phyloP scores from a whole-genome alignment of 805 yeast species.

The Metschnikowia shivogae region DNA sequence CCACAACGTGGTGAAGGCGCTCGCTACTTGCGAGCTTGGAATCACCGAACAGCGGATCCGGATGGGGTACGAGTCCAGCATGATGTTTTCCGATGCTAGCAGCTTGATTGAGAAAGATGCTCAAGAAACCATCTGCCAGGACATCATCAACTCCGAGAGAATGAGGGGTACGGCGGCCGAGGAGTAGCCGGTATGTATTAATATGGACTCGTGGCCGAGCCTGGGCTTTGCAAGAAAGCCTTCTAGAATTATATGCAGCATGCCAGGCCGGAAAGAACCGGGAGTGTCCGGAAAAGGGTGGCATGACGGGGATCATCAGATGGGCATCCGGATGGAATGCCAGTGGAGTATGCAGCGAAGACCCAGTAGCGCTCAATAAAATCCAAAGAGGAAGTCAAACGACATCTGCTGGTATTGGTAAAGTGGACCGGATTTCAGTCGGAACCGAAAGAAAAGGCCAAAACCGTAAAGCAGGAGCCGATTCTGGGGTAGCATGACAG shows the following conservation, averaged over 20 bases:
- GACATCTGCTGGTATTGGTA: too few species aligned
- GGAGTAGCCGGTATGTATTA: neutral
- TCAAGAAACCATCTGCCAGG: conserved; percentile 70
- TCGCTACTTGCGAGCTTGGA: conserved; percentile 82
- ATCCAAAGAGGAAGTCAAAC: too few species aligned
- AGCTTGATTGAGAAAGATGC: conserved; percentile 61
- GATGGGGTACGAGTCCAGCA: conserved; percentile 84
- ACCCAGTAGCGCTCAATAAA: too few species aligned
- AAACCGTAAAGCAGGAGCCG: too few species aligned
- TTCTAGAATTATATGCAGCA: conserved; percentile 4
- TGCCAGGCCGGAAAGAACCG: neutral
- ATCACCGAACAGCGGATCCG: conserved; percentile 77
- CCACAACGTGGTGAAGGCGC: conserved; percentile 74
- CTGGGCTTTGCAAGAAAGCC: neutral
- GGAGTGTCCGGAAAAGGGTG: neutral
- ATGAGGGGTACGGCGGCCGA: conserved; percentile 53
- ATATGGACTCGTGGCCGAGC: neutral
- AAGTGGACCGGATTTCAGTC: too few species aligned
- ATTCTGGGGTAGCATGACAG: too few species aligned
- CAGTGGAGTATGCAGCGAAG: too few species aligned
- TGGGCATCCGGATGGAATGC: neutral
- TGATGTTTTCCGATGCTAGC: conserved; percentile 54
- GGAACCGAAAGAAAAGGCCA: too few species aligned
- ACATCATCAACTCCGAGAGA: conserved; percentile 65
- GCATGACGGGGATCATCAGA: neutral